phyloP scores from a whole-genome alignment of 805 yeast genomes.

The Candida germanica region DNA sequence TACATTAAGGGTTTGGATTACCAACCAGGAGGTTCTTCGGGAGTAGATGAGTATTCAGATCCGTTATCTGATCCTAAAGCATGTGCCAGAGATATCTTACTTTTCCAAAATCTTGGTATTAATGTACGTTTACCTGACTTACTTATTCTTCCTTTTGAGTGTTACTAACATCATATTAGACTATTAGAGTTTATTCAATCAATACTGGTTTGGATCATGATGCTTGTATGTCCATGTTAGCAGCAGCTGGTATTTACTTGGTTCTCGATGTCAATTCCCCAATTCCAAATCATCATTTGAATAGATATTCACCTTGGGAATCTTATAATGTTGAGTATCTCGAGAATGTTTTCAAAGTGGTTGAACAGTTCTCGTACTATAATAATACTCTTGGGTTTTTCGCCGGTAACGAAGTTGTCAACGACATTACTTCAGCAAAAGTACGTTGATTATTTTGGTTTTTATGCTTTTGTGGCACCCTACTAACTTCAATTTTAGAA shows the following conservation, averaged over 20 bases:
- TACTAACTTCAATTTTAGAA: no score
- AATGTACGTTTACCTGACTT: conserved; percentile 38
- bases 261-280: conserved; percentile 93
- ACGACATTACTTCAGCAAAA: conserved; percentile 68
- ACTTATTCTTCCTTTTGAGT: conserved; percentile 6
- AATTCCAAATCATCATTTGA: conserved; percentile 68
- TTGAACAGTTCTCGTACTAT: conserved; percentile 77
- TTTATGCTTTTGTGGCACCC: no score
- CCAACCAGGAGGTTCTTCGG: conserved; percentile 95
- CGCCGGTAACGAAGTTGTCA: conserved; percentile 89
- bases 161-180: conserved; percentile 26
- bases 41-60: conserved; percentile 53
- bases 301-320: conserved; percentile 93
- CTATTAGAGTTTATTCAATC: conserved; percentile 83
- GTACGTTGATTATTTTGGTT: no score
- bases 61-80: conserved; percentile 69
- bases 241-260: conserved; percentile 88
- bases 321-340: conserved; percentile 70
- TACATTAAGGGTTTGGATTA: conserved; percentile 86
- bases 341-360: conserved; percentile 71
- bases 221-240: conserved; percentile 85
- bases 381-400: conserved; percentile 88
- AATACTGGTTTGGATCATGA: conserved; percentile 83
- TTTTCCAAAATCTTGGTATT: conserved; percentile 81
- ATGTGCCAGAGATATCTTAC: conserved; percentile 78